Base-by-base conservation (phyloP, 176 grass and related monocot species). In the Alopecurus myosuroides region DNA sequence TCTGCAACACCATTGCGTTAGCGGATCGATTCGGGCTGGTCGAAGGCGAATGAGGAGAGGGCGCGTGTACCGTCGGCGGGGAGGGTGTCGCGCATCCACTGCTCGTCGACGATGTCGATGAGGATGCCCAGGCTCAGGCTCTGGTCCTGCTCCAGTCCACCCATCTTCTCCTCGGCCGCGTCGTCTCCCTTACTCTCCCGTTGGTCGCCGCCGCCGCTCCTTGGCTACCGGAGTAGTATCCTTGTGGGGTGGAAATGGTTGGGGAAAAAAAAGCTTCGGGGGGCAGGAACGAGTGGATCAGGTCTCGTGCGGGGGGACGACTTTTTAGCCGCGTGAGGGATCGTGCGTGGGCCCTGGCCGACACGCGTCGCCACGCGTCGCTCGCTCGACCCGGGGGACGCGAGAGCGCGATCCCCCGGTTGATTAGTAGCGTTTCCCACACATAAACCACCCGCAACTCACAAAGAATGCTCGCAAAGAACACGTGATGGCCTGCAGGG, bases 41-140 rank as follows among this genome's bases (percentile, higher is more conserved):
- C 8, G 50, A 17, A 10, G 13, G 76, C 37, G 42, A 26, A 85
- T 73, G 8, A 6, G 61, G 29, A 18, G 18, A 15, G 17, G 70
- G 77, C 13, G 39, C 18, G 76, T 41, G 72, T 74, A 97, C 95
- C 95, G 77, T 98, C 95, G 31, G 88, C 64, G 57, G 92, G 95
- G 71, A 98, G 91, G 19, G 92, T 93, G 85, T 98, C 95, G 50
- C 92, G 88, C 92, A 94, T 95, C 95, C 95, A 98, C 82, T 93
- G 86, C 82, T 98, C 91, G 33, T 93, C 95, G 58, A 98, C 90
- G 78, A 98, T 30, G 84, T 98, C 92, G 69, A 95, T 95, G 75
- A 98, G 95, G 72, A 95, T 74, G n/a, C 91, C 95, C 85, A 95
- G 88, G 82, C 86, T 95, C 70, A 98, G 87, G 44, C 51, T 58